Percentiles rank a stretch among this genome's conserved stretches.
Evolutionary conservation across 2,329 filamentous ascomycete species (phyloP).

Genomic region (Phialophora macrospora): DNA sequence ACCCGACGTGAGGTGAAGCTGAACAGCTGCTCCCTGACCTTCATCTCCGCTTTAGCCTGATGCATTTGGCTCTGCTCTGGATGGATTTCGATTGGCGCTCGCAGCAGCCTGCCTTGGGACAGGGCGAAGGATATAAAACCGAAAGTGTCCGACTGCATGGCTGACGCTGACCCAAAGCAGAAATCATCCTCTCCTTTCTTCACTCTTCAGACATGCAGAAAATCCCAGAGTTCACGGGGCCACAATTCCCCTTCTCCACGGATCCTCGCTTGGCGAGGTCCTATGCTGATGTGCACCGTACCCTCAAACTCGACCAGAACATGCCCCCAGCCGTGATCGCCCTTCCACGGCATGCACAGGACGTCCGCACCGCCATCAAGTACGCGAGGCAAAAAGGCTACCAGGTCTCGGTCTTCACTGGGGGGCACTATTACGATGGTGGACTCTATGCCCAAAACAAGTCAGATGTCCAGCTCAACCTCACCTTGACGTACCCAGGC

Average conservation of each 20-base stretch:
- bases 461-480: neutral
- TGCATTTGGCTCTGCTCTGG: neutral
- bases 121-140: neutral
- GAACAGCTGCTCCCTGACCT: neutral
- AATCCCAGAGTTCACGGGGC: neutral
- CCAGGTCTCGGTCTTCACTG: neutral
- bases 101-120: neutral
- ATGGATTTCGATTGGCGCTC: neutral
- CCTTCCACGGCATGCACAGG: neutral
- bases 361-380: neutral
- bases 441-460: neutral
- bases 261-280: neutral
- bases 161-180: neutral
- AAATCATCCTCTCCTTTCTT: neutral
- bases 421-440: neutral
- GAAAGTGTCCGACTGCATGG: neutral
- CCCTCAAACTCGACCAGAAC: neutral
- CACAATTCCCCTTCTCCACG: constrained; percentile 1
- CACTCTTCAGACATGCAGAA: neutral
- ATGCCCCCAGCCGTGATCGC: neutral
- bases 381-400: neutral
- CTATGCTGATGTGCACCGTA: constrained; percentile 1
- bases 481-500: neutral
- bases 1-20: neutral
- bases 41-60: neutral